Conservation (phyloP, 2,329 filamentous ascomycete genomes). For the Plectosphaerella sp. region DNA sequence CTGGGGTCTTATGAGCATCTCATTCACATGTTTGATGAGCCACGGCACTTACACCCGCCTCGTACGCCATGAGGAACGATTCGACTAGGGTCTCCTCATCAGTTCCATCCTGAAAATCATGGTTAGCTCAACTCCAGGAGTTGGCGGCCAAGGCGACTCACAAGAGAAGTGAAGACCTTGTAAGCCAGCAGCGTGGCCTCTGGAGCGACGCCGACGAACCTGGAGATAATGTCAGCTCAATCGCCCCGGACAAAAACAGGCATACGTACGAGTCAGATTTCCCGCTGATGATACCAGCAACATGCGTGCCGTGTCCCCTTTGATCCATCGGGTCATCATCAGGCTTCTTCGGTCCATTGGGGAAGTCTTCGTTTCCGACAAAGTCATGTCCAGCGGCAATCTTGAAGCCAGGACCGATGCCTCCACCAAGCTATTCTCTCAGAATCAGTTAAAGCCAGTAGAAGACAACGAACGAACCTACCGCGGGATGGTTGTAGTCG, state of each 20-base stretch:
- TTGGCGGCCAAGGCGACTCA: too few relatives aligned
- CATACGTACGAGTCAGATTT: conserved; percentile 6
- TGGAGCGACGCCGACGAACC: conserved; percentile 16
- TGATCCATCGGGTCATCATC: conserved; percentile 28
- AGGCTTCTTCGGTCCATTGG: conserved; percentile 21
- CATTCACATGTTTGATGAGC: too few relatives aligned
- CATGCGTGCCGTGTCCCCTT: conserved; percentile 30
- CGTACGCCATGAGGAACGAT: conserved; percentile 21
- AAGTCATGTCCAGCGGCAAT: conserved; percentile 39
- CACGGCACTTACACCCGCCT: conserved; percentile 11
- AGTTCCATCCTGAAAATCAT: neutral
- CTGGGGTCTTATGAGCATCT: too few relatives aligned
- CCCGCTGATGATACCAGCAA: conserved; percentile 17
- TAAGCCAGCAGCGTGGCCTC: conserved; percentile 18
- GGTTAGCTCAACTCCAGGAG: too few relatives aligned
- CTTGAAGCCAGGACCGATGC: conserved; percentile 40
- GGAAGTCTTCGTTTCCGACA: conserved; percentile 29
- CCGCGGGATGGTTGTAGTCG: conserved; percentile 13
- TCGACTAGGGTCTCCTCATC: conserved; percentile 12
- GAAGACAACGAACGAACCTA: neutral
- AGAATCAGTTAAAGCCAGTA: neutral
- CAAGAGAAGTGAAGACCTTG: conserved; percentile 15
- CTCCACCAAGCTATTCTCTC: conserved; percentile 36
- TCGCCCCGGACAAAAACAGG: too few relatives aligned
- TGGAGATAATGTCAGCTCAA: too few relatives aligned